Percentiles rank a stretch among this genome's conserved stretches.
phyloP scores from a whole-genome alignment of 2,329 filamentous ascomycete species.

The Neoascochyta sp. region DNA sequence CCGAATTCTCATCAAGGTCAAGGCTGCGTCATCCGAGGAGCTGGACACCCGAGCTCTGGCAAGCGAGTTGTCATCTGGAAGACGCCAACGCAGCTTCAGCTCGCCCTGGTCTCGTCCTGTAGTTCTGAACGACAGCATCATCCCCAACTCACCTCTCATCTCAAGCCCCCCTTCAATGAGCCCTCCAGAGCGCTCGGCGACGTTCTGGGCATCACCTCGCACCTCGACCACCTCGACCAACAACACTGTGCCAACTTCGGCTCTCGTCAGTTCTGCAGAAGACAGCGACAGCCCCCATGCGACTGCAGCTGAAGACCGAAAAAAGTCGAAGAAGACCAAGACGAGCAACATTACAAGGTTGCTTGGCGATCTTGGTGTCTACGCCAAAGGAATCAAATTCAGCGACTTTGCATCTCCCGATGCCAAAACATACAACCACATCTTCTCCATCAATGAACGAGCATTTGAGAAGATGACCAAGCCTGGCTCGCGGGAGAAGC shows the following conservation, averaged over 20 bases:
- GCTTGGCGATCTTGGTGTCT: conserved; percentile 81
- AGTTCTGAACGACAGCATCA: conserved; percentile 54
- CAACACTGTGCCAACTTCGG: conserved; percentile 54
- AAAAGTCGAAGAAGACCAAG: conserved; percentile 58
- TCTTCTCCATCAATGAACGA: conserved; percentile 90
- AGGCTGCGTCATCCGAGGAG: conserved; percentile 61
- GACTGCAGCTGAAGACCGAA: conserved; percentile 54
- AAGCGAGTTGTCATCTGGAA: conserved; percentile 35
- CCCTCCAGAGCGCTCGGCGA: conserved; percentile 47
- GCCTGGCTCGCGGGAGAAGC: conserved; percentile 70
- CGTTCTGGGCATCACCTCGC: conserved; percentile 50
- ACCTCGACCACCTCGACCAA: conserved; percentile 55
- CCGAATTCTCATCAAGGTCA: conserved; percentile 90
- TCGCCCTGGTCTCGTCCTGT: conserved; percentile 68
- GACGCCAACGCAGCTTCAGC: conserved; percentile 65
- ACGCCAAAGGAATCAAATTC: conserved; percentile 76
- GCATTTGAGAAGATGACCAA: conserved; percentile 79
- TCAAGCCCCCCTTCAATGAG: conserved; percentile 53
- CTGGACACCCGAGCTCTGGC: conserved; percentile 34
- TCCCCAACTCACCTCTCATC: conserved; percentile 48
- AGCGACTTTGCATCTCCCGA: conserved; percentile 72
- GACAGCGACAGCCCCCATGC: conserved; percentile 67
- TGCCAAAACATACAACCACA: conserved; percentile 86
- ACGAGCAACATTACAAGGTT: conserved; percentile 81
- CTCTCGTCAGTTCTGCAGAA: conserved; percentile 59